Evolutionary conservation across 352 stramenopile species (phyloP).

Genomic region (Globisporangium canariense): DNA sequence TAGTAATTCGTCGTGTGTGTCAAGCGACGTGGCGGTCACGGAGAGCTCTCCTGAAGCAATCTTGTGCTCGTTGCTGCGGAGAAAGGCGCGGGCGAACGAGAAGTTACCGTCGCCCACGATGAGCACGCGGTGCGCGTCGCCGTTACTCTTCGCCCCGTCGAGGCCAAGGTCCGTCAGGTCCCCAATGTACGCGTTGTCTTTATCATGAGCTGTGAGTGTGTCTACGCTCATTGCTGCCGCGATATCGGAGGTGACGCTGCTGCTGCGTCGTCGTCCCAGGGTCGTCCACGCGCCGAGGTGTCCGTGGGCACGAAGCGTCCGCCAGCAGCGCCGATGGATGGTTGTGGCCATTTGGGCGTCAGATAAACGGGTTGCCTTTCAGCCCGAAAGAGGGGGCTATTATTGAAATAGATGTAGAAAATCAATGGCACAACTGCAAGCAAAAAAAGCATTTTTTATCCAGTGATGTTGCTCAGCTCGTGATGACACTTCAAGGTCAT

Average conservation of each 20-base stretch:
- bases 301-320: conserved; percentile 4
- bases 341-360: conserved; percentile 11
- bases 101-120: conserved; percentile 86
- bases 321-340: conserved; percentile 14
- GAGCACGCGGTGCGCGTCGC: conserved; percentile 33
- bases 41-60: conserved; percentile 19
- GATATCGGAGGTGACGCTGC: not conserved
- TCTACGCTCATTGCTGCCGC: not conserved
- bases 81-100: conserved; percentile 72
- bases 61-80: conserved; percentile 39
- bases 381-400: not conserved
- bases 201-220: not conserved
- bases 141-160: conserved; percentile 13
- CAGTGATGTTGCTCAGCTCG: not conserved
- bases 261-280: not conserved
- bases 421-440: no score
- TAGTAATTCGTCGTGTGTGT: conserved; percentile 60
- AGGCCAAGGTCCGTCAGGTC: conserved; percentile 61
- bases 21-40: conserved; percentile 64
- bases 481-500: not conserved
- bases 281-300: conserved; percentile 6
- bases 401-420: not conserved
- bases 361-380: conserved; percentile 6
- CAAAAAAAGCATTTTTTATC: not conserved
- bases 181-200: conserved; percentile 12